Conservation (phyloP, 192 early-diverging fungal genomes). For the Coemansia sp. region DNA sequence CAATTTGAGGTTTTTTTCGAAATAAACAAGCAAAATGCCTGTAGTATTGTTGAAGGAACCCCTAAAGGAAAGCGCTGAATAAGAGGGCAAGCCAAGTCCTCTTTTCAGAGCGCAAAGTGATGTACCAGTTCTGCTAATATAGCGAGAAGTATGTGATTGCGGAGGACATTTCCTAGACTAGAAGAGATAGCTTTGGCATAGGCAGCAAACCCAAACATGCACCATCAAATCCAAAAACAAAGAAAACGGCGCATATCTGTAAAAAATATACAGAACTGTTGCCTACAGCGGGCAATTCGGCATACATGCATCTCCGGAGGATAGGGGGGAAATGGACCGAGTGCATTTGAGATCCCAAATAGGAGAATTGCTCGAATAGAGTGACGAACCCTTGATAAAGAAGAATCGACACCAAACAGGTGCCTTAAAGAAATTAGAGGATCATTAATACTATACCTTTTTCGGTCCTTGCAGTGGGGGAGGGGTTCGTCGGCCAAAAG, state of each 20-base stretch:
- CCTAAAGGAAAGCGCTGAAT: not conserved
- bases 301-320: not conserved
- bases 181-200: not conserved
- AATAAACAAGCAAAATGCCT: not conserved
- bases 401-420: not conserved
- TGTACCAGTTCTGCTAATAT: not conserved
- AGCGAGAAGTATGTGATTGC: not conserved
- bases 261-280: too few relatives aligned
- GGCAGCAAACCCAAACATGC: too few relatives aligned
- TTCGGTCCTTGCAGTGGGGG: not conserved
- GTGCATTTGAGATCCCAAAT: not conserved
- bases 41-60: not conserved
- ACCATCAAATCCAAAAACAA: not conserved
- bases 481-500: not conserved
- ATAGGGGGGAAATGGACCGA: not conserved
- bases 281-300: not conserved
- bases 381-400: not conserved
- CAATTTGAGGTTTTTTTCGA: not conserved
- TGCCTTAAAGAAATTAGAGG: not conserved
- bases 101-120: not conserved
- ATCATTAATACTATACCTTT: conserved; percentile 5
- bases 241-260: not conserved
- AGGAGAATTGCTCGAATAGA: not conserved
- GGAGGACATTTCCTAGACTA: not conserved
- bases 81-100: not conserved